These are phyloP conservation scores for Spathaspora passalidarum DNA, from an alignment of 805 yeast genomes.

Conservation along the genomic window DNA sequence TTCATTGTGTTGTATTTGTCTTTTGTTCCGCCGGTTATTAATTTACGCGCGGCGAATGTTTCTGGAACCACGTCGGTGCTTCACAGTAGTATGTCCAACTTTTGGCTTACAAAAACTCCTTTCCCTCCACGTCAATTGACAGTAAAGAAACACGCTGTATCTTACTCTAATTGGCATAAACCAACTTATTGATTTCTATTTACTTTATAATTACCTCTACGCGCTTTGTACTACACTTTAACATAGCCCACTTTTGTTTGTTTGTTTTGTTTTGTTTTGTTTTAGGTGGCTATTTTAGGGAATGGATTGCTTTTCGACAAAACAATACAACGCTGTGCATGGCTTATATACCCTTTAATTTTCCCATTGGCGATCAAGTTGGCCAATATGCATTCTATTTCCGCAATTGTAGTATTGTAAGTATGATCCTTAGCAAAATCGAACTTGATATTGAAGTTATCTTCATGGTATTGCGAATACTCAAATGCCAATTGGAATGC, in stretches of 20 bases:
- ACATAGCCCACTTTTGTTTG: neutral
- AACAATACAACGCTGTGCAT: conserved; percentile 69
- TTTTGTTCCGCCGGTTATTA: neutral
- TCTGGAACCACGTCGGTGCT: neutral
- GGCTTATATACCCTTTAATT: conserved; percentile 81
- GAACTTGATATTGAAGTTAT: conserved; percentile 1
- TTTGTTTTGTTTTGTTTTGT: neutral
- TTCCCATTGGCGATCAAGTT: conserved; percentile 56
- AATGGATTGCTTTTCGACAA: conserved; percentile 73
- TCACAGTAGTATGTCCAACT: neutral
- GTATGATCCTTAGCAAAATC: conserved; percentile 9
- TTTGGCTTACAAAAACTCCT: no score
- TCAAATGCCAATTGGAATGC: conserved; percentile 45
- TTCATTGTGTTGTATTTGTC: neutral
- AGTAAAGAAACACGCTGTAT: no score
- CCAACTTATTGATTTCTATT: no score
- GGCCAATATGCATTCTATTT: conserved; percentile 68
- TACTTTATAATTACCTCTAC: no score
- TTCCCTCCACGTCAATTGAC: no score
- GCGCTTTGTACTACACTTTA: neutral
- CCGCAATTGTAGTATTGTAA: conserved; percentile 35
- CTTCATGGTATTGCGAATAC: conserved; percentile 15
- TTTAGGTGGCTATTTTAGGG: conserved; percentile 32
- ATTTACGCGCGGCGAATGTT: neutral
- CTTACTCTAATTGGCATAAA: no score